Base-by-base conservation (phyloP, 2,329 filamentous ascomycete species). In the Zymoseptoria pseudotritici region DNA sequence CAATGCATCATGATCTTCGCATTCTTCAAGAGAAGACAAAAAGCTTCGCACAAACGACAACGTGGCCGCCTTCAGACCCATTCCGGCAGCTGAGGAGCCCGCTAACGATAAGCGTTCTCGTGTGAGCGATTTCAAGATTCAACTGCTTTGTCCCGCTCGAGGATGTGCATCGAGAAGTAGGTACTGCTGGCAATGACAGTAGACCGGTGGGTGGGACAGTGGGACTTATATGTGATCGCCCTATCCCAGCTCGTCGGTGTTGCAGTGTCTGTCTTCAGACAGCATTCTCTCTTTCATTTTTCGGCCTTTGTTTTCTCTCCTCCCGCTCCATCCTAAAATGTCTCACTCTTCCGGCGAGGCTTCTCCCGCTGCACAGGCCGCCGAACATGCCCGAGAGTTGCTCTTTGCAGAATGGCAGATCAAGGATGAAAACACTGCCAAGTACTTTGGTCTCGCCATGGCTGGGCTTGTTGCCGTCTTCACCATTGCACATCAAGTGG, bases 401-500 rank as follows among this genome's bases (percentile, higher is more conserved):
- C 61, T 65, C 51, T 65, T 61, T 46, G 56, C 59, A 19, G 52
- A 56, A 54, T 65, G 64, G 63, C 56, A 61, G 21, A 57, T 51
- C 36, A 58, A 61, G 46, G 56, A 66, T 49, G 57, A 65, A 29
- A 52, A 46, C n/a, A 65, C 63, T 7, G 63, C 64, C 24, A 57
- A 52, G 17, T 65, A 63, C 57, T 68, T 61, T 50, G 66, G 46
- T 8, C 36, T 54, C 19, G 62, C 61, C 2, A 63, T 65, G 20
- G 55, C 21, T 21, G 56, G 49, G 17, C 46, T 66, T 20, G 57
- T 68, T 3, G 55, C 57, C 11, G 2, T 61, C 11, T 67, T 65
- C 57, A 54, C 58, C 11, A 51, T 60, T 7, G n/a, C 22, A 10
- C 63, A 68, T 57, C 63, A 62, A 64, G 22, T 57, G 13, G 21